phyloP scores from a whole-genome alignment of 805 yeast species.

The Dipodascus albidus region DNA sequence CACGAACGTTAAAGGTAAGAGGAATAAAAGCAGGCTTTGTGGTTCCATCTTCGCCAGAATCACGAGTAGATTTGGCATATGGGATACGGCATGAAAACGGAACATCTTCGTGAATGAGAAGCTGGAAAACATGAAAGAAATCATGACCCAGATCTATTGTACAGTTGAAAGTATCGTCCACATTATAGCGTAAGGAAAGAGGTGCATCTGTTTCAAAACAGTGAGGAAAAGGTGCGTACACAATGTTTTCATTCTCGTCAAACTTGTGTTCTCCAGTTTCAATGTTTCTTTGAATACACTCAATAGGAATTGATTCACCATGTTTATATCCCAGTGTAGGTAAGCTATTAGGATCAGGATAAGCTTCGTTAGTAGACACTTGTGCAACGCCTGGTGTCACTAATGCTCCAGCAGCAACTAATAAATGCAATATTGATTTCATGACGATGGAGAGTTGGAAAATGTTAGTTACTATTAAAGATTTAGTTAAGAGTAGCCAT shows the following conservation, averaged over 20 bases:
- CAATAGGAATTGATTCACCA: constrained; percentile 13
- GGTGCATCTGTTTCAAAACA: constrained; percentile 59
- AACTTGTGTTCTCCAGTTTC: constrained; percentile 69
- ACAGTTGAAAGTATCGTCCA: constrained; percentile 40
- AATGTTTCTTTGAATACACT: constrained; percentile 57
- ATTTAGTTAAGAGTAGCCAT: too few species aligned
- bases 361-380: neutral
- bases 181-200: constrained; percentile 41
- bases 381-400: neutral
- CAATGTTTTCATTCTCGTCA: constrained; percentile 42
- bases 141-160: constrained; percentile 54
- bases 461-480: too few species aligned
- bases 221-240: constrained; percentile 46
- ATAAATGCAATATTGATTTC: neutral
- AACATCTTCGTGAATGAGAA: constrained; percentile 65
- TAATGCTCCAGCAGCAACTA: neutral
- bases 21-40: constrained; percentile 31
- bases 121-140: constrained; percentile 58
- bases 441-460: neutral
- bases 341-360: neutral
- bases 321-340: neutral
- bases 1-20: constrained; percentile 50
- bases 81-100: constrained; percentile 64
- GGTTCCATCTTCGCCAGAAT: constrained; percentile 4
- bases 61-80: neutral